Base-by-base conservation (phyloP, 2,329 filamentous ascomycete species). In the Neopestalotiopsis clavispora region DNA sequence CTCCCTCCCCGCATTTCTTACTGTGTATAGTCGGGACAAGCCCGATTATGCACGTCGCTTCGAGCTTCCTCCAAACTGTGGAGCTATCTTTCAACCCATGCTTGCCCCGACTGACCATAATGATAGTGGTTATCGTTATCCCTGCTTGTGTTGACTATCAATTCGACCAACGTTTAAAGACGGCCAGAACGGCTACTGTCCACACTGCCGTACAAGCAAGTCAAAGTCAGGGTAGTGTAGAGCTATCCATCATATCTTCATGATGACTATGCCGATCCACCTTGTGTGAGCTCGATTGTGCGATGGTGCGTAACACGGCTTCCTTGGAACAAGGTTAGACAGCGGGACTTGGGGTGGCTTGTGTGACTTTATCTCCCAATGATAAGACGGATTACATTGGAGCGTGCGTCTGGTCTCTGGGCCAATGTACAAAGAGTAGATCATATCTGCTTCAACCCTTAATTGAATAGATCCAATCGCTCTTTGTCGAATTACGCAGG, bases 31-130 rank as follows among this genome's bases (percentile, higher is more conserved):
- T 52, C 45, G 45, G 45, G 14, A 20, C 45, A n/a, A n/a, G 3
- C 45, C 34, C 34, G 34, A 38, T 10, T 17, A 70, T 60, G 70
- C 69, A 65, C 70, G 70, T 73, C 71, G 71, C 70, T 73, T 73
- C 71, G 71, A 73, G 65, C 69, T 72, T 69, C 70, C 70, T 68
- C 65, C 64, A 45, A 28, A 42, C 52, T 70, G 68, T 57, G 67
- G 38, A 63, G 32, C 32, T 38, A 45, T 63, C 57, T 30, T 14
- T 7, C 3, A 52, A 14, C 45, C 45, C 45, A 23, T 52, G 45
- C 12, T 3, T 14, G 23, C 23, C 45, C 45, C 34, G 34, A 38
- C 34, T 38, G 34, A 10, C 34, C 45, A 52, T 52, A 9, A 3
- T 9, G 45, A 52, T 52, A 20, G 34, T 52, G 45, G 45, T 52